A percentile compares a stretch with the other conserved stretches of the same genome.
Conservation (phyloP, 2,329 filamentous ascomycete species). For the Xylariaceae sp. region DNA sequence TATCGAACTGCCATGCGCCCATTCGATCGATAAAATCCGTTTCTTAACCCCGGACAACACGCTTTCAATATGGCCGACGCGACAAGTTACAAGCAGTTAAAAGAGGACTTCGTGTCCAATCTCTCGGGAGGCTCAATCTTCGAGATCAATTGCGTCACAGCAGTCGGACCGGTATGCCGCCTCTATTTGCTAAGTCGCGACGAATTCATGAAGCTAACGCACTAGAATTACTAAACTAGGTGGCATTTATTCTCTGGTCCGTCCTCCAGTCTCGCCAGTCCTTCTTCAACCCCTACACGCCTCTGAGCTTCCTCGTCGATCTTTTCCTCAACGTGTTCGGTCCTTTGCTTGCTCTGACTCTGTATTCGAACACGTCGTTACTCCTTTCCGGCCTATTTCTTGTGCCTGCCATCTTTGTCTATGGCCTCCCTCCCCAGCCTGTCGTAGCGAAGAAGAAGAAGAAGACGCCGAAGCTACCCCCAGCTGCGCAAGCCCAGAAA, state of each 20-base stretch:
- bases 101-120: constrained; percentile 93
- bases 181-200: not conserved
- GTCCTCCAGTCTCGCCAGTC: constrained; percentile 75
- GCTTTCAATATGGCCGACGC: constrained; percentile 30
- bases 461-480: constrained; percentile 45
- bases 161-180: constrained; percentile 70
- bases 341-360: constrained; percentile 76
- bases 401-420: constrained; percentile 62
- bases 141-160: constrained; percentile 83
- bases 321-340: constrained; percentile 81
- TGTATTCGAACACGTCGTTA: constrained; percentile 71
- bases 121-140: constrained; percentile 74
- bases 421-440: constrained; percentile 44
- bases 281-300: constrained; percentile 73
- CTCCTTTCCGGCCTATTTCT: constrained; percentile 71
- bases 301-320: constrained; percentile 66
- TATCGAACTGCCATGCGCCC: not conserved
- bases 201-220: constrained; percentile 16
- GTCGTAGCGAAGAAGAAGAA: constrained; percentile 44
- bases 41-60: not conserved
- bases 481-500: constrained; percentile 36
- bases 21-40: not conserved
- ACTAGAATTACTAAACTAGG: constrained; percentile 54
- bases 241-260: constrained; percentile 81
- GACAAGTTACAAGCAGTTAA: constrained; percentile 76